Base-by-base conservation (phyloP, 163 green algal genomes). In the Prototheca wickerhamii region DNA sequence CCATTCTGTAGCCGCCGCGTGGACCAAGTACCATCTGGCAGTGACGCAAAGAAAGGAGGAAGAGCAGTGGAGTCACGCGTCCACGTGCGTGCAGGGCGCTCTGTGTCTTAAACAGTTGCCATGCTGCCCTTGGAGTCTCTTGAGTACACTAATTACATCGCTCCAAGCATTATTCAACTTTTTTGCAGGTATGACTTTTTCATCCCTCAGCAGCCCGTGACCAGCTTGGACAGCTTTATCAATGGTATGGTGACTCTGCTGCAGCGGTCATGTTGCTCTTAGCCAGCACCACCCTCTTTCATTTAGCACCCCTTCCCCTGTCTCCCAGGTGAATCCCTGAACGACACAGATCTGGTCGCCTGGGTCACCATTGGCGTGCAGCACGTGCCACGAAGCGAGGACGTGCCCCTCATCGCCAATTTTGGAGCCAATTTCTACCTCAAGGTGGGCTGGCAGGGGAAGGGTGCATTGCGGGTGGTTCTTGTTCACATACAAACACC, bases 361-460 rank as follows among this genome's bases (percentile, higher is more conserved):
- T 81, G 74, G 74, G 65, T 81, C 0, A 74, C 60, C 32, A 53
- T 73, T 25, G 74, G 66, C 7, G 52, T 76, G 28, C 63, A 68
- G 29, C 74, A 81, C 55, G 33, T 81, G 3, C 74, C 74, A 12
- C 69, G 69, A 35, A 56, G 60, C 2, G 74, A 81, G 65, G 73
- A 76, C 32, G 58, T 68, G 34, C 66, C 65, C 40, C 55, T 72
- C 35, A 65, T 78, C 25, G 58, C 51, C 28, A 73, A 73, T 33
- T 68, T 73, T 61, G 59, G 32, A 32, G 52, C 60, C 30, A 61
- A 57, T 8, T 73, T 73, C 67, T 73, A 52, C 51, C 64, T 73
- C 59, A 73, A 73, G 60, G 53, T 64, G 15, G 25, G 58, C 7
- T 52, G 32, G 8, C 1, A 59, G 15, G 21, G 15, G 52, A 33